Conservation (phyloP, 2,329 filamentous ascomycete genomes). For the Exophiala oligosperma region DNA sequence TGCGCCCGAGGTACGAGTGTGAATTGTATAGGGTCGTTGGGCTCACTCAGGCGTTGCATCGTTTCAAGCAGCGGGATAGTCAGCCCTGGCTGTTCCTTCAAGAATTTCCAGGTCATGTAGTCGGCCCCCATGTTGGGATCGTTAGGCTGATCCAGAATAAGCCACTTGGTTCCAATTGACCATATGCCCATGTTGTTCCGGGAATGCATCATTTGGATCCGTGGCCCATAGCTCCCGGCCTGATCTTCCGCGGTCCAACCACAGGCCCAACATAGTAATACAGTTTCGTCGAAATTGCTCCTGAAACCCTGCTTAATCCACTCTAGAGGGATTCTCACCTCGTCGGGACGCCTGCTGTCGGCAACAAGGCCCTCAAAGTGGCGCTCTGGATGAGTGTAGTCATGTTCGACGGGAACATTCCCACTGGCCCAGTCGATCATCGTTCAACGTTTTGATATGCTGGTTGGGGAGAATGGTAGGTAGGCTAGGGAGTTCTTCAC, state of each 20-base stretch:
- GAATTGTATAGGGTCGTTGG: conserved; percentile 5
- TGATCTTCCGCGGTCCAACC: not conserved
- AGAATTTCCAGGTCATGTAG: conserved; percentile 14
- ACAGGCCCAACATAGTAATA: conserved; percentile 4
- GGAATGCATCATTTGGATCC: conserved; percentile 9
- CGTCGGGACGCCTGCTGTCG: not conserved
- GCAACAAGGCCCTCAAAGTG: not conserved
- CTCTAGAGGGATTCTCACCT: too few species aligned
- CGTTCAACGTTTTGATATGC: too few species aligned
- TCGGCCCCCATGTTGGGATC: conserved; percentile 8
- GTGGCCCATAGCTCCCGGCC: not conserved
- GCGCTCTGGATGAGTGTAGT: not conserved
- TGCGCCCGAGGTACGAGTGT: conserved; percentile 9
- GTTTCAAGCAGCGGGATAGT: conserved; percentile 10
- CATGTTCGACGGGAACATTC: not conserved
- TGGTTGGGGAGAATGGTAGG: too few species aligned
- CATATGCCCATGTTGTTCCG: conserved; percentile 1
- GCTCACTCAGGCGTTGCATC: not conserved
- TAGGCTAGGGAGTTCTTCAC: too few species aligned
- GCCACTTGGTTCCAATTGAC: conserved; percentile 9
- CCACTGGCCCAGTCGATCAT: not conserved
- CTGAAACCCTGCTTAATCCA: not conserved
- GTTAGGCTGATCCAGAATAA: conserved; percentile 8
- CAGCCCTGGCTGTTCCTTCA: conserved; percentile 7
- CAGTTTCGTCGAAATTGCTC: not conserved